Percentiles rank a stretch among this genome's conserved stretches.
Conservation (phyloP, 805 yeast genomes). For the Candida nanaspora region DNA sequence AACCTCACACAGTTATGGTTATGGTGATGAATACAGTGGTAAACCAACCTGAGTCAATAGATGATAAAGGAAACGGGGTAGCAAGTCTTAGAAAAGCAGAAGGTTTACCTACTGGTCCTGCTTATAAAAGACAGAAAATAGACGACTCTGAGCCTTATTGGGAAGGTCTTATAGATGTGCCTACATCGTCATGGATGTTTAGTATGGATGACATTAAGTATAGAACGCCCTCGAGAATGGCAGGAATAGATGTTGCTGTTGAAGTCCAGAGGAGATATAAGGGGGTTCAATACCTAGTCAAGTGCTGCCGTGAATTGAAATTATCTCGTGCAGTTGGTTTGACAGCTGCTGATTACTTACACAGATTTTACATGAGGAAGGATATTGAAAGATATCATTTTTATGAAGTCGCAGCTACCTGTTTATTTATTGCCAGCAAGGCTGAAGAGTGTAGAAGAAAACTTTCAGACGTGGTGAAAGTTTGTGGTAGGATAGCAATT, state of each 20-base stretch:
- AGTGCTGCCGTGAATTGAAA: conserved; percentile 35
- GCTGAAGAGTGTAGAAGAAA: conserved; percentile 45
- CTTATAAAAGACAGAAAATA: background rate
- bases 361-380: conserved; percentile 43
- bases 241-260: conserved; percentile 25
- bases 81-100: no score
- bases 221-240: conserved; percentile 27
- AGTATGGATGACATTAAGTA: conserved; percentile 16
- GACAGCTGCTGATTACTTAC: conserved; percentile 41
- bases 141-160: conserved; percentile 10
- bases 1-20: no score
- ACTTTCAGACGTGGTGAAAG: conserved; percentile 40
- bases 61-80: no score
- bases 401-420: conserved; percentile 44
- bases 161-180: conserved; percentile 22
- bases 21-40: no score
- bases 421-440: conserved; percentile 45
- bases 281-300: conserved; percentile 39
- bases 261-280: conserved; percentile 39
- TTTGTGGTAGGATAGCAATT: conserved; percentile 40
- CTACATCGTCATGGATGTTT: conserved; percentile 20
- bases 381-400: conserved; percentile 36
- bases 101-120: no score
- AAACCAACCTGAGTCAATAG: no score
- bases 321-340: conserved; percentile 41